These are phyloP conservation scores for Alternaria arborescens DNA, from an alignment of 2,329 filamentous ascomycete species.

Conservation along the genomic window DNA sequence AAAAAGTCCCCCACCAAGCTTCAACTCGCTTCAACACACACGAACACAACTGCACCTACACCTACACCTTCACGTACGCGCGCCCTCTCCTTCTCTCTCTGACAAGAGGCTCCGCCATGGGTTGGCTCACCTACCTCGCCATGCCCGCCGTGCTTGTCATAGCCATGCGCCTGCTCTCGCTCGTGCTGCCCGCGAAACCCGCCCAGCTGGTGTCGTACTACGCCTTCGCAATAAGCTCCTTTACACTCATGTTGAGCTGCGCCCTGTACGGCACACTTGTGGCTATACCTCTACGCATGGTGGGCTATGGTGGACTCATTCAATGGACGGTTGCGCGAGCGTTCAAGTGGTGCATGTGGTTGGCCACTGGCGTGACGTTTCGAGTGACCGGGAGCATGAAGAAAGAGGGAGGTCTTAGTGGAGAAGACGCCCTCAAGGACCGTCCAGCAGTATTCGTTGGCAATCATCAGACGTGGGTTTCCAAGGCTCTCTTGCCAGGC, in stretches of 20 bases:
- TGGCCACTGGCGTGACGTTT: slow-evolving; percentile 80
- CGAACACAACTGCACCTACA: not conserved
- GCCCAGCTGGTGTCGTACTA: slow-evolving; percentile 64
- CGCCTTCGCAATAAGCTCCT: slow-evolving; percentile 66
- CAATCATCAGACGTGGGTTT: slow-evolving; percentile 82
- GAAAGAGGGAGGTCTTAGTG: slow-evolving; percentile 40
- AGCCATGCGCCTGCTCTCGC: slow-evolving; percentile 39
- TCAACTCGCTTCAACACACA: slow-evolving; percentile 13
- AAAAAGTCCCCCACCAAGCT: slow-evolving; percentile 28
- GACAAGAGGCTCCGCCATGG: slow-evolving; percentile 32
- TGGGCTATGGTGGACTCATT: slow-evolving; percentile 76
- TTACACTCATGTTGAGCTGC: slow-evolving; percentile 49
- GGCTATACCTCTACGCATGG: slow-evolving; percentile 73
- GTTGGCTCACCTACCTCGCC: slow-evolving; percentile 44
- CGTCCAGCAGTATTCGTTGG: slow-evolving; percentile 90
- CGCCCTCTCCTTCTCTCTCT: not conserved
- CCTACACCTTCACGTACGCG: slow-evolving; percentile 2
- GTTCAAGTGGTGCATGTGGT: slow-evolving; percentile 82
- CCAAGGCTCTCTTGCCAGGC: not conserved
- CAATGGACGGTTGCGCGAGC: slow-evolving; percentile 84
- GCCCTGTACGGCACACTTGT: slow-evolving; percentile 78
- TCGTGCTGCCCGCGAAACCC: slow-evolving; percentile 39
- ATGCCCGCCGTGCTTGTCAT: slow-evolving; percentile 37
- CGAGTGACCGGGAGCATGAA: slow-evolving; percentile 61
- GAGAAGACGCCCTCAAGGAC: slow-evolving; percentile 43